Conservation (phyloP, 108 stramenopile species). For the Hondaea fermentalgiana region DNA sequence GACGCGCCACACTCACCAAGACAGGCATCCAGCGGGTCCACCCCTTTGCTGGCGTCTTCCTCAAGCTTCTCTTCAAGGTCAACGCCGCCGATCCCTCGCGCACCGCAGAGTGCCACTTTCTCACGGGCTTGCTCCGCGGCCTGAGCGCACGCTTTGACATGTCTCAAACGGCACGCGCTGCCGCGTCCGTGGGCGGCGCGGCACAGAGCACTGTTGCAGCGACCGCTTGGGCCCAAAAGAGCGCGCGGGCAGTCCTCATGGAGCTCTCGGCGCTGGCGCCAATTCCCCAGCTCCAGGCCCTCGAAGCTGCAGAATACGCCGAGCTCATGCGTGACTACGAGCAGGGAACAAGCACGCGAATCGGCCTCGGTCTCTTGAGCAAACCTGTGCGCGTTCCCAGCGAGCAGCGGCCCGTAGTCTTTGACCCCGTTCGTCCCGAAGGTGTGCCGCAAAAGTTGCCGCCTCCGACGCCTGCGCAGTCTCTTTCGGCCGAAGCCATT, state of each 20-base stretch:
- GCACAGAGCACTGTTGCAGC: neutral
- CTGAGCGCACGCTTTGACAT: neutral
- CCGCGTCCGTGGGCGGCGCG: neutral
- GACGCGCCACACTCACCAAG: neutral
- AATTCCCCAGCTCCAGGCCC: neutral
- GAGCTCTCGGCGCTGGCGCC: neutral
- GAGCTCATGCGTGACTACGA: neutral
- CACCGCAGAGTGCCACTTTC: neutral
- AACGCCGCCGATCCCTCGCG: neutral
- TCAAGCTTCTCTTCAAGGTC: neutral
- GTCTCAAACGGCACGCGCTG: neutral
- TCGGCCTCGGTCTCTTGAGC: neutral
- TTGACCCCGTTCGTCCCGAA: neutral
- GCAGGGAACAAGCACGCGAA: neutral
- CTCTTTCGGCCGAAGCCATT: constrained; percentile 27
- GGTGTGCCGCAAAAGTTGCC: neutral
- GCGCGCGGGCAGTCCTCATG: neutral
- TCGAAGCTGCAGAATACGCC: neutral
- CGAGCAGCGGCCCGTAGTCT: neutral
- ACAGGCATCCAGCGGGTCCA: neutral
- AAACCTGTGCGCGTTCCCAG: neutral
- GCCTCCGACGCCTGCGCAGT: neutral
- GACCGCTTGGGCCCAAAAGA: neutral
- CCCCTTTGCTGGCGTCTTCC: neutral
- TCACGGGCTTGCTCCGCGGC: neutral